Evolutionary conservation across 2,329 filamentous ascomycete species (phyloP), one percentile per base, ranked within the genome.

Genomic region (Alternaria ventricosa): DNA sequence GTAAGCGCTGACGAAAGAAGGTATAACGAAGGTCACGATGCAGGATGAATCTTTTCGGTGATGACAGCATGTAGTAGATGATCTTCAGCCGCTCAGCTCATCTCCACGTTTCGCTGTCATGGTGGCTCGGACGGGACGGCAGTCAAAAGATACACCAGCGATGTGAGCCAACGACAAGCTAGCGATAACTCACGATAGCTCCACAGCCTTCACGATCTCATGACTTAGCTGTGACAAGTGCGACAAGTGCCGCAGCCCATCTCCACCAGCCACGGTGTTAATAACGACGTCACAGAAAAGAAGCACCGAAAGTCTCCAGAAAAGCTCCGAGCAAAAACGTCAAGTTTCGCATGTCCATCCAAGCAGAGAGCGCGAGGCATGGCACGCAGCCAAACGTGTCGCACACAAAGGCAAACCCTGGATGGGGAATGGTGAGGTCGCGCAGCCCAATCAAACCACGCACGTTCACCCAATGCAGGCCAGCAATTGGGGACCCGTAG

Each of bases 381-480:
- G 45, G 61, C 66, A 68, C 60, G 64, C 60, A 56, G 15, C 55
- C 46, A 46, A 58, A 43, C 55, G 46, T 27, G 59, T 60, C 53
- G 55, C 61, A 63, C 45, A 53, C 41, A 51, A 50, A 50, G 55
- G 25, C 45, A 36, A 45, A 49, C 13, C 25, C 44, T 30, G n/a
- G 41, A 33, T 28, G 22, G 25, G n/a, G 47, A 28, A 49, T 41
- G 30, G 60, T 54, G 36, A 61, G 47, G 56, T 61, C 41, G 33
- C 53, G 53, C 36, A 47, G 44, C 54, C 68, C 68, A 70, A 70
- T 70, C 68, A 70, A 67, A 53, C 58, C 20, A 54, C 44, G 64
- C 68, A 70, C 68, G 66, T 57, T 66, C 53, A 53, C 47, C 41
- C 60, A 46, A 44, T 45, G 33, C 47, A 50, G 55, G 36, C 43